These are phyloP conservation scores for Suhomyces yuchorum DNA, from an alignment of 1,139 yeast genomes.

Conservation along the genomic window DNA sequence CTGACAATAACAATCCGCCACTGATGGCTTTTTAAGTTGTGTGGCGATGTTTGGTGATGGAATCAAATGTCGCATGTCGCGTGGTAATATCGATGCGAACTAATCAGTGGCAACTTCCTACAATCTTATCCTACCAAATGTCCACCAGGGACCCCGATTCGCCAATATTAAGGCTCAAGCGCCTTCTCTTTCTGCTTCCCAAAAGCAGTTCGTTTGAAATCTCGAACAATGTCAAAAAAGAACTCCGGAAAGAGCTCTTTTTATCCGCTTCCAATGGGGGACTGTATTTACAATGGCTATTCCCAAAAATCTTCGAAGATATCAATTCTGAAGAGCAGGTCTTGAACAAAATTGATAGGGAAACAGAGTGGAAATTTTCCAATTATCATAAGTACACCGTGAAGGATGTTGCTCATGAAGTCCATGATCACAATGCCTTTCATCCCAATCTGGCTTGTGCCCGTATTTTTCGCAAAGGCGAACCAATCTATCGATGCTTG, in stretches of 20 bases:
- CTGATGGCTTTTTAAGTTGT: no score
- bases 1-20: no score
- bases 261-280: constrained; percentile 55
- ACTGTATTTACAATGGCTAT: constrained; percentile 48
- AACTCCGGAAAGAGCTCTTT: constrained; percentile 53
- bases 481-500: constrained; percentile 79
- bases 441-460: constrained; percentile 80
- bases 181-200: constrained; percentile 40
- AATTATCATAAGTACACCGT: constrained; percentile 31
- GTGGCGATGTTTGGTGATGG: no score
- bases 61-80: constrained; percentile 3
- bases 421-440: constrained; percentile 43
- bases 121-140: background rate
- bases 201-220: constrained; percentile 38
- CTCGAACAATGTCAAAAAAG: constrained; percentile 34
- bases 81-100: background rate
- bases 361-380: constrained; percentile 41
- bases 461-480: constrained; percentile 75
- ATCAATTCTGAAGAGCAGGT: constrained; percentile 13
- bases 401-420: constrained; percentile 25
- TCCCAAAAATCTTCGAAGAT: constrained; percentile 40
- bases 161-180: constrained; percentile 15
- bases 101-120: constrained; percentile 3
- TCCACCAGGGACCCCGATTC: constrained; percentile 5
- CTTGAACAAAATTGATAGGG: constrained; percentile 30